Evolutionary conservation across 1,284 basidiomycete species (phyloP).

Genomic region (Cryptococcus sp.): DNA sequence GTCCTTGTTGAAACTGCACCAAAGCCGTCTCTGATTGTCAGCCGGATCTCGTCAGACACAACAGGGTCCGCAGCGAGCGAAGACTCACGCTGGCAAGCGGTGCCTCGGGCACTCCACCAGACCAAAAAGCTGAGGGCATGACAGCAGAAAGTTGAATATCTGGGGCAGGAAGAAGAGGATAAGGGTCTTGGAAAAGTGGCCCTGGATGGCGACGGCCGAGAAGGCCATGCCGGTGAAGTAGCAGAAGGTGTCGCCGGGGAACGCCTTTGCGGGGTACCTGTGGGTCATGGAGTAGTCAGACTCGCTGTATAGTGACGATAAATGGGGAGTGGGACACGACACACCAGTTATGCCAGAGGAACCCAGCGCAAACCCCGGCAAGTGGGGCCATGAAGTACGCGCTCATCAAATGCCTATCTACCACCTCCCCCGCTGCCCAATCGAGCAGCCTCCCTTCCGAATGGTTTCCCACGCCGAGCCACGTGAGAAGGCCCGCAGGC

Average conservation of each 20-base stretch:
- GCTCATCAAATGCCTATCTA: constrained; percentile 89
- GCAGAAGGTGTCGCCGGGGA: constrained; percentile 96
- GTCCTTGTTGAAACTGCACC: constrained; percentile 63
- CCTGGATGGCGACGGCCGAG: constrained; percentile 90
- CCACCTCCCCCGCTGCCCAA: constrained; percentile 62
- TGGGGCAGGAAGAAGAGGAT: constrained; percentile 97
- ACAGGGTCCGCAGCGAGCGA: background rate
- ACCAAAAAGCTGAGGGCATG: constrained; percentile 91
- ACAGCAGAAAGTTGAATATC: constrained; percentile 94
- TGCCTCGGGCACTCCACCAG: constrained; percentile 92
- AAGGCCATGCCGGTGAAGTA: constrained; percentile 98
- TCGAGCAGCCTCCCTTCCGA: constrained; percentile 38
- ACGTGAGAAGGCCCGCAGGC: constrained; percentile 63
- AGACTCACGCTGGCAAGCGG: constrained; percentile 74
- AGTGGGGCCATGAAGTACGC: constrained; percentile 95
- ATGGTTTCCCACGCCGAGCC: constrained; percentile 64
- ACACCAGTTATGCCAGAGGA: constrained; percentile 91
- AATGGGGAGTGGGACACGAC: constrained; percentile 43
- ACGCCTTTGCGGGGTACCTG: constrained; percentile 92
- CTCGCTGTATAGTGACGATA: background rate
- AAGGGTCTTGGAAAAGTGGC: constrained; percentile 95
- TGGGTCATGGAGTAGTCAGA: no score
- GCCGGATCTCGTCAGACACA: background rate
- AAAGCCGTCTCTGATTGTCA: background rate
- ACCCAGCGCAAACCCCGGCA: constrained; percentile 80